Evolutionary conservation across 345 rosid species (phyloP), one percentile per base, ranked within the genome.

Genomic region (Gossypium stocksii): DNA sequence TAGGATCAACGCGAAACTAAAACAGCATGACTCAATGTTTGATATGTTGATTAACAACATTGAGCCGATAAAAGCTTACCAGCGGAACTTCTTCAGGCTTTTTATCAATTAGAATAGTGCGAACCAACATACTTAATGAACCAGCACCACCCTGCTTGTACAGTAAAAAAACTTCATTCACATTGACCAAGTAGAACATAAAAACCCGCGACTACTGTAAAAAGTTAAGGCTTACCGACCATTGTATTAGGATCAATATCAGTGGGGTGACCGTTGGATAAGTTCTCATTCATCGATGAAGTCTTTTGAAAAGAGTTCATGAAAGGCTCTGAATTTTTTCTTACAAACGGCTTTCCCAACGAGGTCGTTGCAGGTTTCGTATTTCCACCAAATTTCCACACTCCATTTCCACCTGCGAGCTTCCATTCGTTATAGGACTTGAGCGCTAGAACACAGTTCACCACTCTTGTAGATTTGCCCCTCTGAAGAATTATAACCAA

Each of bases 391-490:
- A 89, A 92, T 75, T 92, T 92, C 97, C 97, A 92, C 53, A 83
- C 82, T 70, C 97, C 97, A 80, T 72, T 76, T 45, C 91, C 95
- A 72, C 97, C 97, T 0, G 81, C 70, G 75, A 86, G 92, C 80
- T 89, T 92, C 97, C 97, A 92, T 54, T 92, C 92, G 61, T 80
- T 74, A 75, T 90, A 92, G 14, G 97, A 90, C 77, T 92, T 90
- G n/a, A 90, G 87, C 20, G 93, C 97, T 76, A 92, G 69, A 78
- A 90, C 92, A 78, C 86, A 82, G 53, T 85, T 90, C 81, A 92
- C 96, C 75, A 92, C 82, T 80, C 96, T 90, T 53, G 86, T 83
- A 70, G 97, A 85, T 72, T 89, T 92, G 51, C 97, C 97, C 80
- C 93, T 95, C 97, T 92, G 80, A 6, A 73, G 23, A 73, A 80